Evolutionary conservation across 1,284 basidiomycete genomes (phyloP).

Genomic region (Clitocybe nebularis): DNA sequence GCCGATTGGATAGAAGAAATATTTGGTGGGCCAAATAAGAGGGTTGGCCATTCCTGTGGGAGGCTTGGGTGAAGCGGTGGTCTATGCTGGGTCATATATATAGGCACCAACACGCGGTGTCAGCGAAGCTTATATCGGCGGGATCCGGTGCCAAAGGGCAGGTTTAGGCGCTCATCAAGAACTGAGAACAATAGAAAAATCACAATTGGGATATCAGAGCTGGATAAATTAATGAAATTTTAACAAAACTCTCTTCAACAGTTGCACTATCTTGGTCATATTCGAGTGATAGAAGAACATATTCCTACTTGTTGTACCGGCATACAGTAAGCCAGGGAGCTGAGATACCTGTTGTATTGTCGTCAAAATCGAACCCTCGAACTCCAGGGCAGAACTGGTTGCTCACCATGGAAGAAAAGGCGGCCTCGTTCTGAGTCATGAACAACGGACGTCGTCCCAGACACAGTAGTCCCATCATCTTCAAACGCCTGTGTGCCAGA

Average conservation of each 20-base stretch:
- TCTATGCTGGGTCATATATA: no score
- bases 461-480: slow-evolving; percentile 53
- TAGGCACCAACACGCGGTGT: no score
- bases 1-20: slow-evolving; percentile 42
- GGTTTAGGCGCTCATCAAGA: no score
- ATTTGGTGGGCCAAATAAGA: slow-evolving; percentile 27
- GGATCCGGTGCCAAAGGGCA: no score
- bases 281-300: no score
- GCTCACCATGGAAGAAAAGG: slow-evolving; percentile 56
- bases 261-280: no score
- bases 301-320: not conserved
- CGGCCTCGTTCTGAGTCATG: slow-evolving; percentile 45
- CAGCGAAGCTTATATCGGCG: no score
- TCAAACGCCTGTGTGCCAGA: slow-evolving; percentile 48
- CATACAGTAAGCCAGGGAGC: slow-evolving; percentile 8
- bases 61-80: no score
- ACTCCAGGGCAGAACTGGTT: not conserved
- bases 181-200: no score
- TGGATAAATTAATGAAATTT: no score
- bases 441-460: slow-evolving; percentile 50
- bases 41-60: slow-evolving; percentile 5
- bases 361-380: not conserved
- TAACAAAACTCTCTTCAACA: no score
- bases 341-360: not conserved
- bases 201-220: no score